phyloP scores from a whole-genome alignment of 495 filamentous ascomycete genomes.

The Trichoderma erinaceum region DNA sequence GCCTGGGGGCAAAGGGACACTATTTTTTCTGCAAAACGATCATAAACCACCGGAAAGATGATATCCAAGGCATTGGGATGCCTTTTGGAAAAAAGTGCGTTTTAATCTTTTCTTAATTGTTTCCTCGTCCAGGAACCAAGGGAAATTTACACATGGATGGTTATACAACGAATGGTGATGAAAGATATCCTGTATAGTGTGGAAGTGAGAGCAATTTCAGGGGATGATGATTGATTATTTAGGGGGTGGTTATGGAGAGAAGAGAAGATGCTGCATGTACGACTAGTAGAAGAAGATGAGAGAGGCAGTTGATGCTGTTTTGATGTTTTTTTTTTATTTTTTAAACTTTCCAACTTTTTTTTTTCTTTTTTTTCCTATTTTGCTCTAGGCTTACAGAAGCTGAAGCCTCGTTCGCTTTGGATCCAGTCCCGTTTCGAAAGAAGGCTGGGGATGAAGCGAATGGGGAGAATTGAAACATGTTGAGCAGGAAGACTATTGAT shows the following conservation, averaged over 20 bases:
- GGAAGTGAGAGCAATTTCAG: background rate
- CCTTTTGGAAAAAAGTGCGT: slow-evolving; percentile 7
- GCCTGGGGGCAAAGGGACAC: background rate
- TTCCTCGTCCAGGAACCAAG: slow-evolving; percentile 4
- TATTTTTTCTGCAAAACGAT: background rate
- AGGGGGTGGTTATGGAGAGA: background rate
- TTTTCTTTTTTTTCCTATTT: background rate
- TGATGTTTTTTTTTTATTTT: background rate
- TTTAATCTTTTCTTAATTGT: slow-evolving; percentile 2
- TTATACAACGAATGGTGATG: slow-evolving; percentile 6
- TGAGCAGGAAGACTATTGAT: background rate
- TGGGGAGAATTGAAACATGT: background rate
- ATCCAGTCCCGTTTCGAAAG: background rate
- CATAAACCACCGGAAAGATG: slow-evolving; percentile 3
- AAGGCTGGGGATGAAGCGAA: background rate
- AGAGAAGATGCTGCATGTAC: background rate
- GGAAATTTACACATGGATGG: slow-evolving; percentile 4
- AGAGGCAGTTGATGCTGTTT: too few species aligned
- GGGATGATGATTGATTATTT: background rate
- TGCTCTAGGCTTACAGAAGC: background rate
- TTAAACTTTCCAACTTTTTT: background rate
- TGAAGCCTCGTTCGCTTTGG: background rate
- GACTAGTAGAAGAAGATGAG: background rate
- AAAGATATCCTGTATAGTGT: slow-evolving; percentile 12
- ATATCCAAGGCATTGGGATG: background rate